Conservation (phyloP, 305 asterid species). For the Fraxinus floribunda region DNA sequence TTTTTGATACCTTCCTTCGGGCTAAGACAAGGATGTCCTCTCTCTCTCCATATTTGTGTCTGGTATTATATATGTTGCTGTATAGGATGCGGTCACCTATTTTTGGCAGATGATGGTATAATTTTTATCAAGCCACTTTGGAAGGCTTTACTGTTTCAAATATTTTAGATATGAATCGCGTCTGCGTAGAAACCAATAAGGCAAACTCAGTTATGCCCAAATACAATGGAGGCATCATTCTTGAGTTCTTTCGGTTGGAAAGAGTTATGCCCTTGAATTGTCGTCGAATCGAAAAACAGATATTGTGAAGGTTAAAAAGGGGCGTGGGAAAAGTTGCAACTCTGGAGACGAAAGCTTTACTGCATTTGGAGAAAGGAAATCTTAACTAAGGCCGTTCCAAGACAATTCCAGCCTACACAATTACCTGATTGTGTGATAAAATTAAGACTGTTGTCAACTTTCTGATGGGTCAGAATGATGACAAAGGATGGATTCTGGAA, state of each 20-base stretch:
- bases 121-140: no score
- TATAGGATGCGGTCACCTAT: background rate
- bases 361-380: background rate
- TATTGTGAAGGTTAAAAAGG: background rate
- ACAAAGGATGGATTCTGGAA: background rate
- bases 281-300: no score
- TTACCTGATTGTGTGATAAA: background rate
- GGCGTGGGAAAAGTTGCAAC: no score
- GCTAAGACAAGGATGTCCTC: background rate
- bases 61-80: background rate
- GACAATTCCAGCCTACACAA: background rate
- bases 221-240: no score
- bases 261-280: background rate
- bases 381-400: background rate
- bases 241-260: no score
- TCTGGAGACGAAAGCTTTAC: background rate
- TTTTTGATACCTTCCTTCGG: background rate
- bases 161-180: background rate
- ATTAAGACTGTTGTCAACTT: background rate
- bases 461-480: no score
- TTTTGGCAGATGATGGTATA: no score
- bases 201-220: background rate
- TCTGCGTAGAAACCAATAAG: background rate
- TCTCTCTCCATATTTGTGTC: background rate
- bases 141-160: no score